phyloP scores from a whole-genome alignment of 805 yeast genomes.

The Myxozyma kluyveri region DNA sequence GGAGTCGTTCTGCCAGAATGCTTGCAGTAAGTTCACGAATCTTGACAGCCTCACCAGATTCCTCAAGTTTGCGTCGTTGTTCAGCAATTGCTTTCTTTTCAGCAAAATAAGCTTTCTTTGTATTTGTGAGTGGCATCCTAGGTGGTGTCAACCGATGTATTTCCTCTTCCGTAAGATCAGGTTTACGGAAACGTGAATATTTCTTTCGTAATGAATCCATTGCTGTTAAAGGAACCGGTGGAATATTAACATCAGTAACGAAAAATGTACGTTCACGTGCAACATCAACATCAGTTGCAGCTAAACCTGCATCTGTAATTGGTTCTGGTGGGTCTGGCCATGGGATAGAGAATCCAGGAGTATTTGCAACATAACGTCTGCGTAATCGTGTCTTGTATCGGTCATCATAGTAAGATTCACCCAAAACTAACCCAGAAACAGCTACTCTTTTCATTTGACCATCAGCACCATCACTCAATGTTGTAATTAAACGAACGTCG shows the following conservation, averaged over 20 bases:
- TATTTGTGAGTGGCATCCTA: constrained; percentile 21
- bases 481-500: constrained; percentile 74
- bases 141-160: constrained; percentile 27
- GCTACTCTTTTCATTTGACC: constrained; percentile 70
- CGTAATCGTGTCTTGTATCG: constrained; percentile 73
- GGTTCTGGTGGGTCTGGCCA: constrained; percentile 75
- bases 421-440: constrained; percentile 66
- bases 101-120: constrained; percentile 11
- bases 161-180: constrained; percentile 24
- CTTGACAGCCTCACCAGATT: constrained; percentile 6
- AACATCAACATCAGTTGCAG: constrained; percentile 14
- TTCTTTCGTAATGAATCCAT: constrained; percentile 72
- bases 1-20: too few species aligned
- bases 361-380: constrained; percentile 69
- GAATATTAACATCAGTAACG: constrained; percentile 61
- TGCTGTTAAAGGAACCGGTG: constrained; percentile 69
- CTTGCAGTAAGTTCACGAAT: constrained; percentile 10
- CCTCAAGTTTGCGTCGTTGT: background rate
- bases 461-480: constrained; percentile 55
- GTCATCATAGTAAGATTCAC: constrained; percentile 70
- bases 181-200: constrained; percentile 57
- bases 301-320: constrained; percentile 33
- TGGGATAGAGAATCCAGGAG: constrained; percentile 70
- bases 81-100: constrained; percentile 4
- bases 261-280: constrained; percentile 65